phyloP scores from a whole-genome alignment of 768 basidiomycete species.

The Guyanaporus albipodus region DNA sequence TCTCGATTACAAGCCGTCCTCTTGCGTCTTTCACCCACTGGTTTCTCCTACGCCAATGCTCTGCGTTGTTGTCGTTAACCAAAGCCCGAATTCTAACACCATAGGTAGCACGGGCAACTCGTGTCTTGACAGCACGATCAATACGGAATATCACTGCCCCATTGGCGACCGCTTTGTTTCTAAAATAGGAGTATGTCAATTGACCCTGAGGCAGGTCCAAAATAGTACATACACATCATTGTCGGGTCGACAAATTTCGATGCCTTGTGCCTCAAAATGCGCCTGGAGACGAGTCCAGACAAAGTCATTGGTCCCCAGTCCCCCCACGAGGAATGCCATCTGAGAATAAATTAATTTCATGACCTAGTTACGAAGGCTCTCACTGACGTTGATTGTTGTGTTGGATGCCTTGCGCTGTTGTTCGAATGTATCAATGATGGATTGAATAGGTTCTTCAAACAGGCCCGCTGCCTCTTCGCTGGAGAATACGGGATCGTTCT shows the following conservation, averaged over 20 bases:
- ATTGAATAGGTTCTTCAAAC: not conserved
- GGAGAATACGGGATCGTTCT: not conserved
- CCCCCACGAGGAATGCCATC: constrained; percentile 14
- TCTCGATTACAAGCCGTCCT: not conserved
- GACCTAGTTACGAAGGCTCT: too few species aligned
- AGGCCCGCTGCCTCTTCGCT: not conserved
- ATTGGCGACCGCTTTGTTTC: constrained; percentile 10
- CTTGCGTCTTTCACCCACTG: not conserved
- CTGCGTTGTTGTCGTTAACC: not conserved
- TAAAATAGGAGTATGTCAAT: not conserved
- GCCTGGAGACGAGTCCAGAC: constrained; percentile 6
- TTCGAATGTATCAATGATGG: not conserved
- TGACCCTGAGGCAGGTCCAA: not conserved
- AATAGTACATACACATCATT: constrained; percentile 4
- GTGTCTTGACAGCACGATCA: not conserved
- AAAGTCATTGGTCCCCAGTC: constrained; percentile 3
- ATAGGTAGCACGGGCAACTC: constrained; percentile 6
- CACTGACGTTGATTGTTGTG: not conserved
- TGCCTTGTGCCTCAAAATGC: not conserved
- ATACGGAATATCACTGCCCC: constrained; percentile 7
- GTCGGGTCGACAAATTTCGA: constrained; percentile 5
- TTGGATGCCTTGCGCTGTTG: not conserved
- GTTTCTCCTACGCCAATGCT: constrained; percentile 1
- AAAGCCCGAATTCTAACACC: not conserved
- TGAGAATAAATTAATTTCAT: not conserved